phyloP scores from a whole-genome alignment of 2,329 filamentous ascomycete species.

The Stromatinia cepivora region DNA sequence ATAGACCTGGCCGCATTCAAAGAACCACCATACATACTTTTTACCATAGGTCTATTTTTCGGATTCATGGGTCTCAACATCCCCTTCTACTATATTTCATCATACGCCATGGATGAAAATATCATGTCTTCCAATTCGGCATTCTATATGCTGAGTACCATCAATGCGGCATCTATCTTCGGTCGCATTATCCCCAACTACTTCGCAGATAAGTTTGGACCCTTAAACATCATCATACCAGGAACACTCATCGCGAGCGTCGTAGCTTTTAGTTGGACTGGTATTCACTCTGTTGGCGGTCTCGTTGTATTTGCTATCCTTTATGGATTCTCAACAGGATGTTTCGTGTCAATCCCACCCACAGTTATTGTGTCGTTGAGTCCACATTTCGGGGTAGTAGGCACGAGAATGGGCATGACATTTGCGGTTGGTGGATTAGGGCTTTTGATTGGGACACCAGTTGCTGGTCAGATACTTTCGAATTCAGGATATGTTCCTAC shows the following conservation, averaged over 20 bases:
- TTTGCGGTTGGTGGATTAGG: slow-evolving; percentile 24
- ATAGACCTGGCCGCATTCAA: slow-evolving; percentile 21
- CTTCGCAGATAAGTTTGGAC: slow-evolving; percentile 29
- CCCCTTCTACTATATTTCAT: slow-evolving; percentile 32
- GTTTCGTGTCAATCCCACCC: slow-evolving; percentile 28
- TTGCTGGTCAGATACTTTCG: slow-evolving; percentile 18
- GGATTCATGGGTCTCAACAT: slow-evolving; percentile 40
- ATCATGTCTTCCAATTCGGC: slow-evolving; percentile 26
- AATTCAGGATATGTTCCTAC: slow-evolving; percentile 15
- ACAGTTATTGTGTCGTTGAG: slow-evolving; percentile 25
- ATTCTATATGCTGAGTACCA: slow-evolving; percentile 31
- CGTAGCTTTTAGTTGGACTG: slow-evolving; percentile 27
- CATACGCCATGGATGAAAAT: slow-evolving; percentile 25
- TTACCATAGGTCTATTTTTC: slow-evolving; percentile 51
- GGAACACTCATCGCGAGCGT: slow-evolving; percentile 25
- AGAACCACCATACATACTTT: slow-evolving; percentile 25
- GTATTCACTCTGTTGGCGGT: slow-evolving; percentile 22
- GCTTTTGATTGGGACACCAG: slow-evolving; percentile 26
- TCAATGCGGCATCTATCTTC: slow-evolving; percentile 32
- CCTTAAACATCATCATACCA: slow-evolving; percentile 42
- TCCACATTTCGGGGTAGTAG: slow-evolving; percentile 23
- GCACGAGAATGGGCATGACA: slow-evolving; percentile 28
- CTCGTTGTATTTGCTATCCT: slow-evolving; percentile 27
- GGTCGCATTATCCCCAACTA: slow-evolving; percentile 31
- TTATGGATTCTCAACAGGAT: slow-evolving; percentile 31